A percentile compares a stretch with the other conserved stretches of the same genome.
Evolutionary conservation across 2,329 filamentous ascomycete species (phyloP).

Genomic region (Venturia aucupariae): DNA sequence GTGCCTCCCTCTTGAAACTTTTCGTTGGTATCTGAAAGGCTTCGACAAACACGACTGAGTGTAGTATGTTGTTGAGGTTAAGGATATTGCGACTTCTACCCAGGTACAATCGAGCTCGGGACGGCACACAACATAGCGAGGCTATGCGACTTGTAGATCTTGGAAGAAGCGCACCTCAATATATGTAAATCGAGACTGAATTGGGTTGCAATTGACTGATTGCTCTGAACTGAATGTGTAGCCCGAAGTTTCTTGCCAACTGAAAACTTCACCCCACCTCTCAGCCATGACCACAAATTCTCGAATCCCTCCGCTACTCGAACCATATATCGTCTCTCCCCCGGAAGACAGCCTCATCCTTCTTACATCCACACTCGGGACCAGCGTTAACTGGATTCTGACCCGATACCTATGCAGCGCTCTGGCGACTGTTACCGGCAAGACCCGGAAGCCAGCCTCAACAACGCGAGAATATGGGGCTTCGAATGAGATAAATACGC

Average conservation of each 20-base stretch:
- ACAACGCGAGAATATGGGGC: constrained; percentile 14
- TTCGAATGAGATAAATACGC: constrained; percentile 27
- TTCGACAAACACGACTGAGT: no score
- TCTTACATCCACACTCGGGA: constrained; percentile 36
- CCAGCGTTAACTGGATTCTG: constrained; percentile 46
- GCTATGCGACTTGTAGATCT: no score
- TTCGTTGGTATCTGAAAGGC: no score
- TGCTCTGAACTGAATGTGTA: no score
- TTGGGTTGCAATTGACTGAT: no score
- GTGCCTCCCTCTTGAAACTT: no score
- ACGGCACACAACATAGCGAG: no score
- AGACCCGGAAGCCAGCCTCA: constrained; percentile 16
- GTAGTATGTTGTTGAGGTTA: no score
- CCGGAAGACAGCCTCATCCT: constrained; percentile 32
- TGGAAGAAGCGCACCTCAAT: no score
- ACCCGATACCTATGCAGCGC: constrained; percentile 42
- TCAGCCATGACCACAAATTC: constrained; percentile 15
- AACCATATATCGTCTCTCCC: constrained; percentile 28
- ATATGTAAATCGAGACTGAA: no score
- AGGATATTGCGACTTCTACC: no score
- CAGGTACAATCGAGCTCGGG: no score
- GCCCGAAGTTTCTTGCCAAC: not conserved
- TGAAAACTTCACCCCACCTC: not conserved
- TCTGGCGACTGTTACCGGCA: constrained; percentile 23
- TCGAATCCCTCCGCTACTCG: constrained; percentile 31